Conservation (phyloP, 2,329 filamentous ascomycete species). For the Fusarium anthophilum region DNA sequence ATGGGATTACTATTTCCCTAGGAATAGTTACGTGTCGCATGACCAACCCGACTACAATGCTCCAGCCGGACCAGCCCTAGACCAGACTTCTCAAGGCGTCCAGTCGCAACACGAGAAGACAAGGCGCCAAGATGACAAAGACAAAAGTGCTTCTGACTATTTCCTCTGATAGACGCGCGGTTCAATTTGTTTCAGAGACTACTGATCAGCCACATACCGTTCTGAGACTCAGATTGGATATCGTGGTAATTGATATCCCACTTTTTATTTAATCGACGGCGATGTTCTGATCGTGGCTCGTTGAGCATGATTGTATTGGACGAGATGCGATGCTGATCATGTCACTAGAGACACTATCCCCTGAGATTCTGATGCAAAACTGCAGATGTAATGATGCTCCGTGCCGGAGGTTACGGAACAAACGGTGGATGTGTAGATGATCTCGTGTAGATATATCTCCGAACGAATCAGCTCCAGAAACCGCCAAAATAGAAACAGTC, state of each 20-base stretch:
- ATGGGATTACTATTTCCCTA: not conserved
- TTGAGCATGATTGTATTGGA: not conserved
- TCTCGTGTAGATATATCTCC: conserved; percentile 8
- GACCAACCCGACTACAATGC: conserved; percentile 1
- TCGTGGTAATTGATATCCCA: conserved; percentile 5
- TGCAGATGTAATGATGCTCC: conserved; percentile 29
- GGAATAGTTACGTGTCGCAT: conserved; percentile 5
- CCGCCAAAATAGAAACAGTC: conserved; percentile 21
- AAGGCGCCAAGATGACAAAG: not conserved
- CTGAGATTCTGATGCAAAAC: conserved; percentile 29
- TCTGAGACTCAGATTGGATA: conserved; percentile 8
- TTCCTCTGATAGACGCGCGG: conserved; percentile 20
- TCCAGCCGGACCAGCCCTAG: not conserved
- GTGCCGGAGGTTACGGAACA: conserved; percentile 13
- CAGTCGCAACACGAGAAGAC: conserved; percentile 11
- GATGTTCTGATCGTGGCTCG: conserved; percentile 11
- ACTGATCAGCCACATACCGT: conserved; percentile 19
- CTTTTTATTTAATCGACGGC: conserved; percentile 17
- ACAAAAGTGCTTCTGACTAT: conserved; percentile 15
- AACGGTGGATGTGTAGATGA: conserved; percentile 11
- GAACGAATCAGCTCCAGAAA: conserved; percentile 2
- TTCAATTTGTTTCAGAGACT: conserved; percentile 6
- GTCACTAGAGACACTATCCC: conserved; percentile 12
- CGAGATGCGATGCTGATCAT: not conserved
- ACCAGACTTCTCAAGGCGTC: not conserved